Percentiles rank a stretch among this genome's conserved stretches.
Conservation (phyloP, 371 early-diverging fungal genomes). For the Mucor velutinosus region DNA sequence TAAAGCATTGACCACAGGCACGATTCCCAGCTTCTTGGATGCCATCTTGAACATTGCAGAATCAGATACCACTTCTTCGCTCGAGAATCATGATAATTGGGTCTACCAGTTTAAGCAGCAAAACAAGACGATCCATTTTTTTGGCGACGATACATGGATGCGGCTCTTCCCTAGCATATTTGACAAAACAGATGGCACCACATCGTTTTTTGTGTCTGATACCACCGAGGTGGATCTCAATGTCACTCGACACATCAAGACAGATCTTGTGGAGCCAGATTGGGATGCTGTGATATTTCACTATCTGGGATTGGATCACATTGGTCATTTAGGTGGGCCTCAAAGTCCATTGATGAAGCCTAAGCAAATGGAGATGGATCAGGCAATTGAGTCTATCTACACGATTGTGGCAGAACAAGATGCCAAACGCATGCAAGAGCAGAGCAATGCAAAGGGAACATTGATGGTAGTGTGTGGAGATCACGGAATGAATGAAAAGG, state of each 20-base stretch:
- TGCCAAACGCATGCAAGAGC: constrained; percentile 29
- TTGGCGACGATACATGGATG: constrained; percentile 97
- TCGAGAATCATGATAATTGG: constrained; percentile 74
- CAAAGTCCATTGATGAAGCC: constrained; percentile 72
- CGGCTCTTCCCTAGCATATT: constrained; percentile 79
- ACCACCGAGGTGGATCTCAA: constrained; percentile 79
- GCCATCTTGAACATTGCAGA: constrained; percentile 87
- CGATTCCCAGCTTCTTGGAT: constrained; percentile 72
- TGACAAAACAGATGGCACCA: constrained; percentile 70
- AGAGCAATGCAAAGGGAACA: constrained; percentile 63
- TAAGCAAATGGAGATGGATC: constrained; percentile 83
- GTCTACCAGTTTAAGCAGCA: constrained; percentile 65
- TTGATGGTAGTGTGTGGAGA: constrained; percentile 96
- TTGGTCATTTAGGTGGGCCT: constrained; percentile 93
- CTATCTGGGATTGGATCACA: constrained; percentile 94
- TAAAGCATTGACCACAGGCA: constrained; percentile 93
- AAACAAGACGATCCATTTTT: constrained; percentile 70
- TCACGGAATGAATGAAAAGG: constrained; percentile 96
- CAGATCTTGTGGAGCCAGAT: constrained; percentile 55
- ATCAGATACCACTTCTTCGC: constrained; percentile 72
- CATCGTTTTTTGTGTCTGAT: constrained; percentile 82
- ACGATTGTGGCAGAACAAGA: constrained; percentile 51
- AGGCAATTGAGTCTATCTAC: constrained; percentile 61
- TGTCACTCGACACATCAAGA: constrained; percentile 77
- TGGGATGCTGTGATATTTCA: constrained; percentile 92